phyloP scores from a whole-genome alignment of 306 rosid species.

The Alnus glutinosa region DNA sequence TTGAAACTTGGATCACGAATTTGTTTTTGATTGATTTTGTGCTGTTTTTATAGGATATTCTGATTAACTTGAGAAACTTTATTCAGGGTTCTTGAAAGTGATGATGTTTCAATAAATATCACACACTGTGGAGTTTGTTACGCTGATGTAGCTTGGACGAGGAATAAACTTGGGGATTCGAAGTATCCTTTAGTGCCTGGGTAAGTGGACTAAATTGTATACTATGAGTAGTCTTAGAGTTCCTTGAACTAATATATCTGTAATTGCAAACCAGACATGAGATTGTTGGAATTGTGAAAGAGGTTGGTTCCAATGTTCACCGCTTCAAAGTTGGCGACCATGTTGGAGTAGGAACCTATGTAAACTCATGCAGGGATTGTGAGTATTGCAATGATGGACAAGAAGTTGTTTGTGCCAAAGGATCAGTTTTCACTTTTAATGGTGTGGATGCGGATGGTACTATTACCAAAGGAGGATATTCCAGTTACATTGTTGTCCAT shows the following conservation, averaged over 20 bases:
- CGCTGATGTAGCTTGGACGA: slow-evolving; percentile 46
- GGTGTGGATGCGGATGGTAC: slow-evolving; percentile 43
- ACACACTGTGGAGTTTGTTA: slow-evolving; percentile 54
- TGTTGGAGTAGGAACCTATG: slow-evolving; percentile 53
- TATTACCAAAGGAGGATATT: slow-evolving; percentile 55
- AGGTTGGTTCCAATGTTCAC: slow-evolving; percentile 41
- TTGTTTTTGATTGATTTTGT: background rate
- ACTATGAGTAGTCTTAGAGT: background rate
- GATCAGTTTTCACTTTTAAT: slow-evolving; percentile 42
- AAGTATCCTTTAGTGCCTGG: slow-evolving; percentile 52
- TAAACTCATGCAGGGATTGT: slow-evolving; percentile 55
- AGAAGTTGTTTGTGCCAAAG: slow-evolving; percentile 37
- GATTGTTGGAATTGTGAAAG: slow-evolving; percentile 51
- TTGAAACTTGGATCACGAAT: background rate
- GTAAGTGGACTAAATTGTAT: slow-evolving; percentile 14
- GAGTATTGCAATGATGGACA: slow-evolving; percentile 36
- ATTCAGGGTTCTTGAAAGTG: slow-evolving; percentile 38
- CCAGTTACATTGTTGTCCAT: slow-evolving; percentile 49
- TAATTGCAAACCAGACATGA: slow-evolving; percentile 41
- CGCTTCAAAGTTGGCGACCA: slow-evolving; percentile 52
- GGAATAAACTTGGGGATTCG: slow-evolving; percentile 44
- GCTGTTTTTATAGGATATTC: background rate
- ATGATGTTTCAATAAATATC: slow-evolving; percentile 44
- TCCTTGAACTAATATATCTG: background rate
- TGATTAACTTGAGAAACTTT: background rate